These are phyloP conservation scores for Sarcomyxa edulis DNA, from an alignment of 768 basidiomycete species.

Conservation along the genomic window DNA sequence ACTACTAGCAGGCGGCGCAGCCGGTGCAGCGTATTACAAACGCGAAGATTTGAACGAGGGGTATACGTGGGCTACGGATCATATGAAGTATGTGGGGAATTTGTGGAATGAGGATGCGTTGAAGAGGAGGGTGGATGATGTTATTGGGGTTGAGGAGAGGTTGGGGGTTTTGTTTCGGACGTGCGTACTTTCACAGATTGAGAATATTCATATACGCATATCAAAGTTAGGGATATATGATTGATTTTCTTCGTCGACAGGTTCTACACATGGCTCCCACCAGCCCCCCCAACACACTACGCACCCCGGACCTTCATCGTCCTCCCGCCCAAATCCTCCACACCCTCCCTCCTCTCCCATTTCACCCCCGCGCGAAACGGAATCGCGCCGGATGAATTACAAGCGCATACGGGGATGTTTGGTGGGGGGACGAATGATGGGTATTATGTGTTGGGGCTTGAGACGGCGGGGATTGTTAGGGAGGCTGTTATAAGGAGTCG, in stretches of 20 bases:
- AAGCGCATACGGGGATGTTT: constrained; percentile 91
- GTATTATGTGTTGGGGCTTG: constrained; percentile 81
- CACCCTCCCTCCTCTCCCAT: constrained; percentile 34
- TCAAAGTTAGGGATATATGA: neutral
- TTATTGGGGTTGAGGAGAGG: constrained; percentile 56
- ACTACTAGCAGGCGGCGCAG: constrained; percentile 75
- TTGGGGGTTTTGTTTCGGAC: constrained; percentile 67
- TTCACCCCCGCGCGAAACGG: constrained; percentile 66
- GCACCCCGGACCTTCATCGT: constrained; percentile 72
- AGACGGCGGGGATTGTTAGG: constrained; percentile 55
- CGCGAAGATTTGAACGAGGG: constrained; percentile 69
- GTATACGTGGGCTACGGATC: constrained; percentile 76
- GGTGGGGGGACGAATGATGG: constrained; percentile 77
- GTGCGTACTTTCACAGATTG: constrained; percentile 36
- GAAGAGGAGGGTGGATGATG: constrained; percentile 51
- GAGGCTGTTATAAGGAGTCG: constrained; percentile 40
- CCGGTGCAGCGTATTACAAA: constrained; percentile 79
- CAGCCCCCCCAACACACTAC: constrained; percentile 52
- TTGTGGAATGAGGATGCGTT: constrained; percentile 76
- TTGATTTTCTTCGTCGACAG: constrained; percentile 29
- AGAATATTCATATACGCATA: constrained; percentile 1
- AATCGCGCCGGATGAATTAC: constrained; percentile 67
- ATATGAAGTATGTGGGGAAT: constrained; percentile 84
- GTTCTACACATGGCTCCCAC: constrained; percentile 76
- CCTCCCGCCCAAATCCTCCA: constrained; percentile 53